Conservation (phyloP, 2,329 filamentous ascomycete genomes). For the Exserohilum turcica region DNA sequence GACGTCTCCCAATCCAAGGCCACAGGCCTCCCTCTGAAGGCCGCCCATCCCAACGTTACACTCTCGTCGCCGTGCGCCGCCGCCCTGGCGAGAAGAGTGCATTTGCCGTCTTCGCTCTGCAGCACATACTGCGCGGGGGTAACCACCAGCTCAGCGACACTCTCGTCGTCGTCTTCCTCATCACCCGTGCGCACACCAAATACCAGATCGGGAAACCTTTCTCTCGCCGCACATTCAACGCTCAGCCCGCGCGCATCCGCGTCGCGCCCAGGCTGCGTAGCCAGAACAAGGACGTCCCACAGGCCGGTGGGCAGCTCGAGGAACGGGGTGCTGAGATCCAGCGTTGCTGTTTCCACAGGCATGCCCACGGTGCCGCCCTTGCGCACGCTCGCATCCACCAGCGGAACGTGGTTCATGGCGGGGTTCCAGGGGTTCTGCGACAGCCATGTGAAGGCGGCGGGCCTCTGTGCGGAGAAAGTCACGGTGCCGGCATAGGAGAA, state of each 20-base stretch:
- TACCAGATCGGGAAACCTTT: conserved; percentile 23
- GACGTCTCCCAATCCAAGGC: conserved; percentile 20
- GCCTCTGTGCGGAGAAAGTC: not conserved
- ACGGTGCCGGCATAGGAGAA: conserved; percentile 1
- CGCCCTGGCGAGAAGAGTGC: conserved; percentile 18
- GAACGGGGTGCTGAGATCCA: conserved; percentile 22
- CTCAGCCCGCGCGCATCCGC: conserved; percentile 3
- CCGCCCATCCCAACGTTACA: conserved; percentile 26
- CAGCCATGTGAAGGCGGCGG: not conserved
- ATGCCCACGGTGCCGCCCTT: conserved; percentile 24
- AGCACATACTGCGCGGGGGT: conserved; percentile 24
- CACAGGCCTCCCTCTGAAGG: conserved; percentile 20
- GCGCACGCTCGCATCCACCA: conserved; percentile 19
- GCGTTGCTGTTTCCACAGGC: conserved; percentile 3
- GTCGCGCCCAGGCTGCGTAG: conserved; percentile 4
- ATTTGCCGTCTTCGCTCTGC: conserved; percentile 14
- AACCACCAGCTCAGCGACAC: conserved; percentile 17
- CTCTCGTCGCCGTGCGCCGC: not conserved
- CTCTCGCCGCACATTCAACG: conserved; percentile 18
- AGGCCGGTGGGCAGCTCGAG: conserved; percentile 17
- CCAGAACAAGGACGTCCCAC: conserved; percentile 23
- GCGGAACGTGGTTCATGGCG: conserved; percentile 5
- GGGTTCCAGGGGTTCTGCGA: not conserved
- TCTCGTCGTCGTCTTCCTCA: conserved; percentile 9
- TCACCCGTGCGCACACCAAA: conserved; percentile 11